Base-by-base conservation (phyloP, 140 eudicot species). In the Stevia rebaudiana region DNA sequence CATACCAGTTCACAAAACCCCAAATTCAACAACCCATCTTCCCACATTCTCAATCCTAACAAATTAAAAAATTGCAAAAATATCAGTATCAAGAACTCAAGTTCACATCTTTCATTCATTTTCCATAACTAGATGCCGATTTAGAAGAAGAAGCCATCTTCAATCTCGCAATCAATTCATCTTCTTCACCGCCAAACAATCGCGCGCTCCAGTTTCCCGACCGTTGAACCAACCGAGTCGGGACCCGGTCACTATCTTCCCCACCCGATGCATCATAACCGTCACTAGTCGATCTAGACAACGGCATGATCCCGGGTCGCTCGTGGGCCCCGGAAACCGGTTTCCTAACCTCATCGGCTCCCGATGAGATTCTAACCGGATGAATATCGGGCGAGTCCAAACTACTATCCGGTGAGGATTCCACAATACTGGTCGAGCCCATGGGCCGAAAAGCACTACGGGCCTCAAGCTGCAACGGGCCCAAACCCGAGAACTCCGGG, bases 241-340 rank as follows among this genome's bases (percentile, higher is more conserved):
- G 90, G 17, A 92, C 94, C 4, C 85, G 79, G 54, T 92, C 99
- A 61, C 99, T 92, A 65, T 92, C 99, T 72, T 92, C 99, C 31
- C 99, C 99, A 28, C 99, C 99, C 1, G 99, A 92, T 12, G 99
- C 94, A 44, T 92, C 99, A 43, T 92, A 92, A 39, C 99, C 99
- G 17, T 85, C 99, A 58, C 99, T 92, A 13, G 88, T 77, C 4
- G 95, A 88, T 83, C 99, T 81, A 2, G 99, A 92, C 22, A 88
- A 49, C 0, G 95, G 88, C 22, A 72, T 68, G 25, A 63, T 48
- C 12, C 79, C 94, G 5, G 44, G 74, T 39, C 23, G 65, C 16
- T 49, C 78, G 3, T 53, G 78, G 42, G 37, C 35, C 28, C 63
- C 65, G n/a, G 73, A 54, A 12, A 49, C 39, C 28, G 79, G 71